Evolutionary conservation across 2,329 filamentous ascomycete species (phyloP).

Genomic region (Acrocalymma vagum): DNA sequence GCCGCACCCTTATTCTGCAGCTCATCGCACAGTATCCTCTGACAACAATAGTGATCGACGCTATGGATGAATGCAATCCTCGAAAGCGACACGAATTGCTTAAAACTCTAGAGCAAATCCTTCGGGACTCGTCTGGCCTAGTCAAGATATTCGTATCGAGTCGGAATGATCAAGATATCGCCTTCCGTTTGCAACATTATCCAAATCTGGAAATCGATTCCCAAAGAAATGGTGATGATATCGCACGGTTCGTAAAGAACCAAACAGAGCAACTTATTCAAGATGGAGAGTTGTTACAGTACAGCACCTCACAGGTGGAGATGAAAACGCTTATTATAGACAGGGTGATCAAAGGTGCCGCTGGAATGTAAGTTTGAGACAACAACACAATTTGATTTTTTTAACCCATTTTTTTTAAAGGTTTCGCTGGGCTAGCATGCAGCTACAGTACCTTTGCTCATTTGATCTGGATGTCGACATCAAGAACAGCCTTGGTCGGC

Average conservation of each 20-base stretch:
- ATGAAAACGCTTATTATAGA: constrained; percentile 27
- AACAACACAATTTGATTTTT: constrained; percentile 3
- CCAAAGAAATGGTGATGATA: constrained; percentile 34
- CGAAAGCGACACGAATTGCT: constrained; percentile 26
- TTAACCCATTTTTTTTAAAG: constrained; percentile 21
- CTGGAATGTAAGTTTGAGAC: constrained; percentile 36
- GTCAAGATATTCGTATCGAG: constrained; percentile 49
- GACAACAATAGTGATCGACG: constrained; percentile 45
- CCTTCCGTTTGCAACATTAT: constrained; percentile 18
- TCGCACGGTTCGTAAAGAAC: constrained; percentile 29
- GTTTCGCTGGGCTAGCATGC: constrained; percentile 43
- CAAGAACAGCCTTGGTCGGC: constrained; percentile 22
- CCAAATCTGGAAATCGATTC: constrained; percentile 37
- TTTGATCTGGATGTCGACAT: constrained; percentile 29
- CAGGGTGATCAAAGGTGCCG: constrained; percentile 24
- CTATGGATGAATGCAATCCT: constrained; percentile 44
- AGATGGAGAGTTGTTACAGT: constrained; percentile 15
- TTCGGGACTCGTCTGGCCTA: constrained; percentile 29
- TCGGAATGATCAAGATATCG: constrained; percentile 35
- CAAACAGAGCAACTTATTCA: constrained; percentile 20
- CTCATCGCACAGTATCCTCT: constrained; percentile 23
- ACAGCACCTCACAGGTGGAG: constrained; percentile 14
- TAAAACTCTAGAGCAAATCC: constrained; percentile 31
- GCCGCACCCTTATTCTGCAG: constrained; percentile 23
- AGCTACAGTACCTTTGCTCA: constrained; percentile 35